phyloP scores from a whole-genome alignment of 345 rosid species.

The Brassica rapa region DNA sequence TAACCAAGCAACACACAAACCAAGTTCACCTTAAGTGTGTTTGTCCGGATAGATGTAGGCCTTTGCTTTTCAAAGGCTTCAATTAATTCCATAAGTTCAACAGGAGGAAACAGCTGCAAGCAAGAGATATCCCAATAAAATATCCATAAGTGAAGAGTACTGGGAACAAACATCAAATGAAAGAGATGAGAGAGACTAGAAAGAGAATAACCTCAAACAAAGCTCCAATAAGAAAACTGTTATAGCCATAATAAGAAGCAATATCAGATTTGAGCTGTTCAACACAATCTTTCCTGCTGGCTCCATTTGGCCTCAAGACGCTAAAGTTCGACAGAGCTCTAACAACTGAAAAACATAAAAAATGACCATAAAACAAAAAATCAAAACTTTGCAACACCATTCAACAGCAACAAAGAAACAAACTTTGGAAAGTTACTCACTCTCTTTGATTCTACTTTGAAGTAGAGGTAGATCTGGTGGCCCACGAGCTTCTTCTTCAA shows the following conservation, averaged over 20 bases:
- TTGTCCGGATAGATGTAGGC: slow-evolving; percentile 81
- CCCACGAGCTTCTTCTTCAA: slow-evolving; percentile 67
- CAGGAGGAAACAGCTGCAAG: slow-evolving; percentile 87
- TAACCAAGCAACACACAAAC: slow-evolving; percentile 15
- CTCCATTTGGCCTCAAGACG: slow-evolving; percentile 63
- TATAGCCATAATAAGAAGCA: slow-evolving; percentile 85
- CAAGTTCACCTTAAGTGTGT: slow-evolving; percentile 75
- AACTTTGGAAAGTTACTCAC: slow-evolving; percentile 47
- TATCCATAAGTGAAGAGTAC: not conserved
- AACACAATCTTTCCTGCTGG: slow-evolving; percentile 65
- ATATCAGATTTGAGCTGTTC: slow-evolving; percentile 77
- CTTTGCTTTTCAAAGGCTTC: slow-evolving; percentile 96
- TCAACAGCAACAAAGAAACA: not conserved
- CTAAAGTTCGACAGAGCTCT: slow-evolving; percentile 79
- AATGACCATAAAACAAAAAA: slow-evolving; percentile 1
- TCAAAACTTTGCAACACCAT: not conserved
- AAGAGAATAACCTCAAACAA: slow-evolving; percentile 66
- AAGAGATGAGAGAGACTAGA: not conserved
- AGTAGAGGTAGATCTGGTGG: slow-evolving; percentile 82
- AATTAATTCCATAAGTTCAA: slow-evolving; percentile 87
- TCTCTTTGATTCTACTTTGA: slow-evolving; percentile 76
- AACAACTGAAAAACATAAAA: slow-evolving; percentile 54
- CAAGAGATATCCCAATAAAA: slow-evolving; percentile 14
- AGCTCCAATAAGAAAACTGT: slow-evolving; percentile 75
- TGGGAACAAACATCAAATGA: not conserved